Evolutionary conservation across 257 asterid genomes (phyloP).

Genomic region (Coffea eugenioides): DNA sequence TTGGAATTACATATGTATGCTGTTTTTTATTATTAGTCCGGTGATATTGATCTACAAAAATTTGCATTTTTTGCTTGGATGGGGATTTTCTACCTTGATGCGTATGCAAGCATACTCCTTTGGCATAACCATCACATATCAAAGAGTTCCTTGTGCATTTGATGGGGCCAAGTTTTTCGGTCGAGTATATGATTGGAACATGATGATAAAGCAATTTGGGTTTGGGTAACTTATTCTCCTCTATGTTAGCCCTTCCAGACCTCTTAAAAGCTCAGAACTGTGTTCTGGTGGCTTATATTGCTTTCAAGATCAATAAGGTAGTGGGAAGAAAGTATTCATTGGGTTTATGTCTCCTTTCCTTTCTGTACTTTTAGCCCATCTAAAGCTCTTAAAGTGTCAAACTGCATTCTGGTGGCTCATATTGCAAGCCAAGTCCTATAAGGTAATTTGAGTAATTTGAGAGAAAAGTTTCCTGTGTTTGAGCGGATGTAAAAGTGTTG

Average conservation of each 20-base stretch:
- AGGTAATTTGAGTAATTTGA: not conserved
- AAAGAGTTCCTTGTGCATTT: not conserved
- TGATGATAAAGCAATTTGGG: not conserved
- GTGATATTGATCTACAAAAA: conserved; percentile 8
- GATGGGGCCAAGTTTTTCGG: not conserved
- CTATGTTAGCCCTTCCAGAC: not conserved
- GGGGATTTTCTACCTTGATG: not conserved
- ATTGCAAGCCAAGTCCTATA: not conserved
- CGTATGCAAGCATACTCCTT: too few species aligned
- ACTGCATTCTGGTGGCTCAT: not conserved
- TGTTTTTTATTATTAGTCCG: not conserved
- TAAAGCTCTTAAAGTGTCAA: not conserved
- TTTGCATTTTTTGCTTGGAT: not conserved
- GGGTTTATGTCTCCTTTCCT: not conserved
- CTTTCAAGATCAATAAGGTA: not conserved
- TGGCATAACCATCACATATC: not conserved
- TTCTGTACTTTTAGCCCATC: not conserved
- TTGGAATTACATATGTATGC: not conserved
- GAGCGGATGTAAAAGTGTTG: not conserved
- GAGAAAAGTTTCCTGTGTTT: not conserved
- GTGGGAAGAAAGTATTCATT: not conserved
- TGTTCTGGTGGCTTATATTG: not conserved
- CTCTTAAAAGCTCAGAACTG: not conserved
- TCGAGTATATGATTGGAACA: not conserved
- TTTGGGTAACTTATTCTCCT: not conserved